Percentiles rank a stretch among this genome's conserved stretches.
phyloP scores from a whole-genome alignment of 306 rosid species.

The Inga oerstediana region DNA sequence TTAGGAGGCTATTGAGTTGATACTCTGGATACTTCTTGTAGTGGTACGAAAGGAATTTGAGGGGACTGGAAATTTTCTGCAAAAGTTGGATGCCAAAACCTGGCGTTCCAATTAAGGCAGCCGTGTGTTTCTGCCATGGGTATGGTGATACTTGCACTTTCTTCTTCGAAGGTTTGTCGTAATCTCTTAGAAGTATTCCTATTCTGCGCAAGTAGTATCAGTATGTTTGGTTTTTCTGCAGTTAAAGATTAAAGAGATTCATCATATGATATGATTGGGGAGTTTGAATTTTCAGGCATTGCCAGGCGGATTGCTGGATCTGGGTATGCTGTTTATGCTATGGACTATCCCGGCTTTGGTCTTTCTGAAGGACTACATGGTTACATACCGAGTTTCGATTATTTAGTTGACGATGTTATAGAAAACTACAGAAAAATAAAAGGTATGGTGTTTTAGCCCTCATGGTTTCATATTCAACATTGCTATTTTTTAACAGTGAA shows the following conservation, averaged over 20 bases:
- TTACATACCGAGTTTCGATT: slow-evolving; percentile 71
- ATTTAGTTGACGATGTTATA: slow-evolving; percentile 66
- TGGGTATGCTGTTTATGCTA: slow-evolving; percentile 76
- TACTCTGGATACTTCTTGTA: slow-evolving; percentile 8
- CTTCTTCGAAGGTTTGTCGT: slow-evolving; percentile 85
- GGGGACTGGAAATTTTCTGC: slow-evolving; percentile 82
- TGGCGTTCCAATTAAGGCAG: slow-evolving; percentile 61
- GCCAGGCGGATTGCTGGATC: slow-evolving; percentile 79
- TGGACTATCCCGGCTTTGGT: slow-evolving; percentile 93
- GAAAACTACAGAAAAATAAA: slow-evolving; percentile 71
- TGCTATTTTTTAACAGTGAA: not conserved
- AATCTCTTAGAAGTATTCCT: not conserved
- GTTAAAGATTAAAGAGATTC: not conserved
- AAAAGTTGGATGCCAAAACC: slow-evolving; percentile 82
- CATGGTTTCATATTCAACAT: not conserved
- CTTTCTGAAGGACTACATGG: slow-evolving; percentile 93
- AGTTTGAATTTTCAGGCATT: slow-evolving; percentile 55
- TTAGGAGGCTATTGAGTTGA: not conserved
- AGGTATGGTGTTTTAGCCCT: slow-evolving; percentile 40
- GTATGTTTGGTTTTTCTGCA: not conserved
- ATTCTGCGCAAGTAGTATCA: not conserved
- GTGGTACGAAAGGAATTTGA: slow-evolving; percentile 84
- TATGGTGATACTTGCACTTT: slow-evolving; percentile 97
- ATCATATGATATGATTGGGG: not conserved
- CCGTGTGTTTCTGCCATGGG: slow-evolving; percentile 89